A percentile compares a stretch with the other conserved stretches of the same genome.
phyloP scores from a whole-genome alignment of 352 stramenopile species.

The Lagenidium sp. region DNA sequence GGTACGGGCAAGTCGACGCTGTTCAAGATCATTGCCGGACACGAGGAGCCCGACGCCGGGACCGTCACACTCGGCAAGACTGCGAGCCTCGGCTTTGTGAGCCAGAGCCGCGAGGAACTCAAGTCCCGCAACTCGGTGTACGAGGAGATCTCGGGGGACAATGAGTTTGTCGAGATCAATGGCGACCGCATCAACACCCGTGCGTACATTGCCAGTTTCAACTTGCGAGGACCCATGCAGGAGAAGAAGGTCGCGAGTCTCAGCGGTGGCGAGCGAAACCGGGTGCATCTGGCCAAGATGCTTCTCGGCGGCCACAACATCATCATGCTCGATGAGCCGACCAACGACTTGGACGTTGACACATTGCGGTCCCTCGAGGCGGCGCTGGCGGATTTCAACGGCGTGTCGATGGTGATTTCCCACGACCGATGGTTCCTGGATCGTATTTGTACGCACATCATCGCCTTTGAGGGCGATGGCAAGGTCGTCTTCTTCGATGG shows the following conservation, averaged over 20 bases:
- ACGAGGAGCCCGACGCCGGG: conserved; percentile 82
- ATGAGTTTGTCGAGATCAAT: conserved; percentile 72
- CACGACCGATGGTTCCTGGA: conserved; percentile 97
- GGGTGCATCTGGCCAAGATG: conserved; percentile 83
- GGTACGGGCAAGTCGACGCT: conserved; percentile 96
- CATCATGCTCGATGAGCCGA: conserved; percentile 85
- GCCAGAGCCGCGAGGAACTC: conserved; percentile 67
- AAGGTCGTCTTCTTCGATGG: conserved; percentile 75
- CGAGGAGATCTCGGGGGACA: conserved; percentile 82
- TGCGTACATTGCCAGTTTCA: conserved; percentile 84
- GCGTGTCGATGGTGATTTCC: conserved; percentile 93
- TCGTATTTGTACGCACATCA: conserved; percentile 83
- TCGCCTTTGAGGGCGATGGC: conserved; percentile 72
- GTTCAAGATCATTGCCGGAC: conserved; percentile 92
- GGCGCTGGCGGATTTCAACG: conserved; percentile 80
- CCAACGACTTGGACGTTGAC: conserved; percentile 83
- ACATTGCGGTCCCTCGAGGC: conserved; percentile 83
- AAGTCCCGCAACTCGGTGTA: conserved; percentile 58
- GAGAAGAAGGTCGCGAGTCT: conserved; percentile 74
- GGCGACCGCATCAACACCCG: conserved; percentile 76
- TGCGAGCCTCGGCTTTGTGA: conserved; percentile 71
- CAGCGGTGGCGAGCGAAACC: conserved; percentile 79
- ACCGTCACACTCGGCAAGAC: conserved; percentile 68
- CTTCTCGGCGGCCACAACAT: conserved; percentile 76
- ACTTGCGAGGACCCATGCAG: conserved; percentile 74